Evolutionary conservation across 2,329 filamentous ascomycete species (phyloP).

Genomic region (Rachicladosporium sp.): DNA sequence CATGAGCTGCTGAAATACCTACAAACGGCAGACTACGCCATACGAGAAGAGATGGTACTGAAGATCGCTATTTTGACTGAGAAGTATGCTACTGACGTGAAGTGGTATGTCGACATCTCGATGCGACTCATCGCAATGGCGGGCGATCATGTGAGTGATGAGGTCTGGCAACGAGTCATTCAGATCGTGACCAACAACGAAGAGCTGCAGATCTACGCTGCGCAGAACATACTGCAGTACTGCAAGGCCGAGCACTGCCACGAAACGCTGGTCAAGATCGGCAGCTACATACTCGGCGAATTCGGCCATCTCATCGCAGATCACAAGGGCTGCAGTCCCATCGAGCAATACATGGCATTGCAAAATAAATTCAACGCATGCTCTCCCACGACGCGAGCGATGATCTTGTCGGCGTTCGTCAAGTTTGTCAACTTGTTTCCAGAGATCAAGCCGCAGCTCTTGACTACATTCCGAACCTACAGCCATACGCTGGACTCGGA

Average conservation of each 20-base stretch:
- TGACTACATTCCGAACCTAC: constrained; percentile 82
- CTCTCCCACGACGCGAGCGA: constrained; percentile 79
- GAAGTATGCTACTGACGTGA: constrained; percentile 94
- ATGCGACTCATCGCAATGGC: constrained; percentile 89
- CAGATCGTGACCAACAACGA: constrained; percentile 99
- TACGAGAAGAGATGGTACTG: constrained; percentile 96
- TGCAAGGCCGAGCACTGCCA: constrained; percentile 89
- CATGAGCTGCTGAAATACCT: constrained; percentile 87
- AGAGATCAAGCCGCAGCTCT: constrained; percentile 89
- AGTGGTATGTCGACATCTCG: constrained; percentile 99
- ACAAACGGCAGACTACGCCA: constrained; percentile 92
- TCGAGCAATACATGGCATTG: constrained; percentile 90
- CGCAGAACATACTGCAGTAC: constrained; percentile 84
- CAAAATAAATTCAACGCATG: constrained; percentile 82
- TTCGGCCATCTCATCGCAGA: constrained; percentile 96
- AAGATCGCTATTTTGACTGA: constrained; percentile 98
- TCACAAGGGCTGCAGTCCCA: constrained; percentile 80
- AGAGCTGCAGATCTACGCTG: constrained; percentile 90
- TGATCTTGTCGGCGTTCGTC: constrained; percentile 89
- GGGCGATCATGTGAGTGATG: constrained; percentile 94
- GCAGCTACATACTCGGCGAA: constrained; percentile 87
- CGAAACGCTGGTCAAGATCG: constrained; percentile 95
- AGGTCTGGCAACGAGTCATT: constrained; percentile 97
- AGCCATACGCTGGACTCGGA: constrained; percentile 92
- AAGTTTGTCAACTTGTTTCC: constrained; percentile 98